Base-by-base conservation (phyloP, 768 basidiomycete genomes). In the Dacryopinax primogenitus region DNA sequence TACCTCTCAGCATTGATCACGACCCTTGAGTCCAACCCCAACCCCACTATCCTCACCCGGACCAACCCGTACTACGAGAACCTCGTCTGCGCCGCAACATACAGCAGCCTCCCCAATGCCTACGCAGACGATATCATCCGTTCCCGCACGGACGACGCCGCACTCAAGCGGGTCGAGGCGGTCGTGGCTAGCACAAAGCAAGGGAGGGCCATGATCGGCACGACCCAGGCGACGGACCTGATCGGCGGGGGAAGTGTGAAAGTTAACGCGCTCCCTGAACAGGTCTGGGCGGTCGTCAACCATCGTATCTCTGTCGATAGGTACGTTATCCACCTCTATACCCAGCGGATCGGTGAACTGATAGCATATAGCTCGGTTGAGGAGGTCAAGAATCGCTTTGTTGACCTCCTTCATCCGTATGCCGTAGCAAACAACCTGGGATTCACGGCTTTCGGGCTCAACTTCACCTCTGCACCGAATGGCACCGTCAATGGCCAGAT, bases 191-290 rank as follows among this genome's bases (percentile, higher is more conserved):
- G 51, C 26, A 58, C 51, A 7, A 58, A 58, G 51, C 51, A 58
- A 30, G 51, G 51, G 6, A 21, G 28, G 64, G 83, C 78, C 67
- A 72, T 84, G 12, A 76, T 84, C 1, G 79, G 83, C 33, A 90
- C 87, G 1, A 90, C 90, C 0, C 87, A 90, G 73, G 90, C 90
- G 0, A 80, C 86, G 45, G 89, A 91, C 70, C 71, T 92, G 33
- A 73, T 82, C 62, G 51, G 51, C 3, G 51, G 51, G 32, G 74
- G 74, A 32, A 74, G 74, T 21, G 74, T 75, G 28, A 90, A 90
- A 74, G 78, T 80, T 30, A 92, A 92, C 70, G 88, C 89, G 33
- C 80, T 93, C 23, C 90, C 90, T 0, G 90, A 92, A 74, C 78
- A 76, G 64, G 86, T 58, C 4, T 84, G 77, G 73, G 86, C 84